Evolutionary conservation across 1,284 basidiomycete genomes (phyloP), one percentile per base, ranked within the genome.

Genomic region (Quambalaria eucalypti): DNA sequence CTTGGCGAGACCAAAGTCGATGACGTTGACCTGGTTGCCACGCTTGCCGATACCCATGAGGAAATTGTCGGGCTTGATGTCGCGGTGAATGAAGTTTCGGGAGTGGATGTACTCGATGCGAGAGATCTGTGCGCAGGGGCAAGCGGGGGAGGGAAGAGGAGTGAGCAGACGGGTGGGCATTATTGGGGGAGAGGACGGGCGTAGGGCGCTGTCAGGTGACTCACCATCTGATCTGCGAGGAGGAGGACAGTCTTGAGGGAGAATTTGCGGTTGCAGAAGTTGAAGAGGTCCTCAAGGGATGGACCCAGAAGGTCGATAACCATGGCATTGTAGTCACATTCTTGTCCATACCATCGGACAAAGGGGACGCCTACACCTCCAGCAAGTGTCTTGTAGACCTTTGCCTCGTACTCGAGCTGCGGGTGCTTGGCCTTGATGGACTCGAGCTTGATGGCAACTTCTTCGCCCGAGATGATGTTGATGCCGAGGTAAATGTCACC

Each of bases 401-500:
- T 74, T 40, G 74, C 74, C 64, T 98, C 93, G 76, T 99, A 97
- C 78, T 98, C 93, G 72, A 98, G 87, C 79, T 98, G 95, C n/a
- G 95, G 93, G 75, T 97, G 92, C 80, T 98, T 98, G 67, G 95
- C 93, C 80, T 98, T 98, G 79, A 97, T 90, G 0, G 91, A 96
- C 80, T 98, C 95, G 69, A 99, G 87, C 81, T 99, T 98, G 84
- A 98, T 97, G 75, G 92, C 95, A 57, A 98, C 95, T 78, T 97
- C 93, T 77, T 99, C 92, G 50, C 93, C 93, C n/a, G 92, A 96
- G 77, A 98, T 97, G 80, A 98, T 97, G 83, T 98, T 97, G 78
- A 96, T 92, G 61, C 95, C 95, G 60, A 98, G 88, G 78, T 97
- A 98, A 78, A 99, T 98, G 76, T 98, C 93, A 92, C 93, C 91